Percentiles rank a stretch among this genome's conserved stretches.
These are phyloP conservation scores for Rhodotorula sphaerocarpa DNA, from an alignment of 768 basidiomycete genomes.

Conservation along the genomic window DNA sequence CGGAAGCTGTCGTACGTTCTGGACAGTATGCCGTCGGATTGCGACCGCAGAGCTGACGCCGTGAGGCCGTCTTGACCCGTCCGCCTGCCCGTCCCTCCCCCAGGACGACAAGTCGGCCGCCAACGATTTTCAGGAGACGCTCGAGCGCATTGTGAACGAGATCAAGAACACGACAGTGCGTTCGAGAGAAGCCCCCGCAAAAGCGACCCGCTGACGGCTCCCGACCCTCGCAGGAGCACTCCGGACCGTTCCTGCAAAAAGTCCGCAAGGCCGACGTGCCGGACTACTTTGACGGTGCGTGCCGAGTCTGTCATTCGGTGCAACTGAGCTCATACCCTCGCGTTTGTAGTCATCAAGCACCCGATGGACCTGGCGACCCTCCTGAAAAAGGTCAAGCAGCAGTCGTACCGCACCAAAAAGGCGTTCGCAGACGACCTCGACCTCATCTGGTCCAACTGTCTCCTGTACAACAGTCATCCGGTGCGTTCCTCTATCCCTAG, in stretches of 20 bases:
- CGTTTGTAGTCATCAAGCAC: conserved; percentile 65
- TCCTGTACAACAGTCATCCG: conserved; percentile 81
- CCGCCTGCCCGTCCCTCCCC: not conserved
- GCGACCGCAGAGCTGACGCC: not conserved
- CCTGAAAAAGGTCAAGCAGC: conserved; percentile 83
- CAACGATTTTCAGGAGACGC: conserved; percentile 86
- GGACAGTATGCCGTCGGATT: not conserved
- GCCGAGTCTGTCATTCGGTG: not conserved
- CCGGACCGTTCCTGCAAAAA: conserved; percentile 86
- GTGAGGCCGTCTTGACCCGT: not conserved
- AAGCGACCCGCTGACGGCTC: conserved; percentile 40
- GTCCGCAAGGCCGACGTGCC: conserved; percentile 82
- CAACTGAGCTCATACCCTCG: not conserved
- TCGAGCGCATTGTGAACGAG: conserved; percentile 80
- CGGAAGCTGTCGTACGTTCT: conserved; percentile 28
- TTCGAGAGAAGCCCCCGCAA: conserved; percentile 51
- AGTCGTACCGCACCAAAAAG: conserved; percentile 70
- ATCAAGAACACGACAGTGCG: conserved; percentile 56
- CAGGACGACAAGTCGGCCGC: conserved; percentile 54
- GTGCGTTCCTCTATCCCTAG: conserved; percentile 49
- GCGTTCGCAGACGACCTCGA: conserved; percentile 91
- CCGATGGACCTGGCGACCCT: conserved; percentile 96
- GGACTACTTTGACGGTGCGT: conserved; percentile 83
- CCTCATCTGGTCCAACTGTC: conserved; percentile 94
- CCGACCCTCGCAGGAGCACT: conserved; percentile 60